phyloP scores from a whole-genome alignment of 805 yeast genomes.

The Yamadazyma philogaea region DNA sequence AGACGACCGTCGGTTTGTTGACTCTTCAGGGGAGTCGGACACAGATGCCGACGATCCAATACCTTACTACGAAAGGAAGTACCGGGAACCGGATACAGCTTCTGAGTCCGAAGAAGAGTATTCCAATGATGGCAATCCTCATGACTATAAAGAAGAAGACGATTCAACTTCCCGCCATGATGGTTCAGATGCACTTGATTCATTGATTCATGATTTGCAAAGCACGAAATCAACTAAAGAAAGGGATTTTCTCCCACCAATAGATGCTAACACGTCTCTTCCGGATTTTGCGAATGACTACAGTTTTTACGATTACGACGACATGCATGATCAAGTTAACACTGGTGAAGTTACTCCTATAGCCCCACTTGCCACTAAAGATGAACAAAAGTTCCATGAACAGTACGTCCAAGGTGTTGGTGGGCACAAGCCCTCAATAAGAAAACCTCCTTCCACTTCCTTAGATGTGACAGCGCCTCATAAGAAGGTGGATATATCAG shows the following conservation, averaged over 20 bases:
- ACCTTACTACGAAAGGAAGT: constrained; percentile 15
- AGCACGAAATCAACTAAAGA: constrained; percentile 8
- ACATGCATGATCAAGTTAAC: constrained; percentile 11
- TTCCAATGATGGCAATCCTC: neutral
- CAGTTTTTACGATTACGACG: constrained; percentile 14
- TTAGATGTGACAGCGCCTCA: neutral
- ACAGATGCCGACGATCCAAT: constrained; percentile 13
- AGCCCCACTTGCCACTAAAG: constrained; percentile 22
- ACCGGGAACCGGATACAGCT: constrained; percentile 2
- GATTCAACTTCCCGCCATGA: constrained; percentile 2
- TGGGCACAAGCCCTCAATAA: constrained; percentile 30
- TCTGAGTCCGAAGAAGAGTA: neutral
- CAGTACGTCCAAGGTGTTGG: constrained; percentile 21
- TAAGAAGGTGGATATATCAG: neutral
- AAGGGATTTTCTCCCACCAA: constrained; percentile 18
- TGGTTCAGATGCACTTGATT: constrained; percentile 28
- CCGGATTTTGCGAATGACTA: constrained; percentile 28
- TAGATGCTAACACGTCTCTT: constrained; percentile 23
- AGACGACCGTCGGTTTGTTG: constrained; percentile 17
- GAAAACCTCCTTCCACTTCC: constrained; percentile 33
- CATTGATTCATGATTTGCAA: constrained; percentile 36
- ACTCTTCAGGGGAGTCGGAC: constrained; percentile 7
- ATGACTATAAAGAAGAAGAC: neutral
- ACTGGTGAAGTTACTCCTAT: constrained; percentile 21
- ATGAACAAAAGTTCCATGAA: constrained; percentile 22